A percentile compares a stretch with the other conserved stretches of the same genome.
These are phyloP conservation scores for Didymellaceae sp. DNA, from an alignment of 2,329 filamentous ascomycete genomes.

Conservation along the genomic window DNA sequence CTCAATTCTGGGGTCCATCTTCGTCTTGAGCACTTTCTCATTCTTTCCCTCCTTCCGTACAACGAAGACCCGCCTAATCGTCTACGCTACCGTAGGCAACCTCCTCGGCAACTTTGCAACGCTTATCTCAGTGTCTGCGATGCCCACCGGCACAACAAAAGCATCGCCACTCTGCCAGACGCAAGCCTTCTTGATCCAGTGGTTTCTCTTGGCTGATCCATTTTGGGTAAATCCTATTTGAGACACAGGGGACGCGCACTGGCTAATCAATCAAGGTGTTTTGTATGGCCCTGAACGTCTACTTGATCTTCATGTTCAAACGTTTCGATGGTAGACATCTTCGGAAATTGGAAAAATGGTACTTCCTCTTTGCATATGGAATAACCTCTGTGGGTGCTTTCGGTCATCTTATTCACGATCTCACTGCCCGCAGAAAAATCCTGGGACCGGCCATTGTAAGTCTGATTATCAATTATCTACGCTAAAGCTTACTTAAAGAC, in stretches of 20 bases:
- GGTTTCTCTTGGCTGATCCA: conserved; percentile 57
- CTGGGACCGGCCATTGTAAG: conserved; percentile 73
- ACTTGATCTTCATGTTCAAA: conserved; percentile 75
- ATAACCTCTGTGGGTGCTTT: conserved; percentile 73
- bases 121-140: conserved; percentile 70
- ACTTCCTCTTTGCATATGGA: conserved; percentile 74
- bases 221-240: conserved; percentile 67
- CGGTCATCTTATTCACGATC: conserved; percentile 69
- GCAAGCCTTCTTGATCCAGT: conserved; percentile 81
- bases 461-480: background rate
- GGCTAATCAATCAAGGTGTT: conserved; percentile 65
- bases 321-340: conserved; percentile 72
- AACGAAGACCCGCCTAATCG: conserved; percentile 84
- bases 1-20: conserved; percentile 72
- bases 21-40: conserved; percentile 75
- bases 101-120: conserved; percentile 79
- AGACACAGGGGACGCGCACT: conserved; percentile 62
- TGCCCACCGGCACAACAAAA: conserved; percentile 46
- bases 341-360: conserved; percentile 72
- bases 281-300: conserved; percentile 84
- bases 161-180: conserved; percentile 71
- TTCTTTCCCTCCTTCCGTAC: conserved; percentile 76
- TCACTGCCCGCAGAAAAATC: conserved; percentile 61
- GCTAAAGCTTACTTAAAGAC: background rate
- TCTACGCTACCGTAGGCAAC: conserved; percentile 84